Evolutionary conservation across 169 alveolate genomes (phyloP).

Genomic region (Amoebophrya sp.): DNA sequence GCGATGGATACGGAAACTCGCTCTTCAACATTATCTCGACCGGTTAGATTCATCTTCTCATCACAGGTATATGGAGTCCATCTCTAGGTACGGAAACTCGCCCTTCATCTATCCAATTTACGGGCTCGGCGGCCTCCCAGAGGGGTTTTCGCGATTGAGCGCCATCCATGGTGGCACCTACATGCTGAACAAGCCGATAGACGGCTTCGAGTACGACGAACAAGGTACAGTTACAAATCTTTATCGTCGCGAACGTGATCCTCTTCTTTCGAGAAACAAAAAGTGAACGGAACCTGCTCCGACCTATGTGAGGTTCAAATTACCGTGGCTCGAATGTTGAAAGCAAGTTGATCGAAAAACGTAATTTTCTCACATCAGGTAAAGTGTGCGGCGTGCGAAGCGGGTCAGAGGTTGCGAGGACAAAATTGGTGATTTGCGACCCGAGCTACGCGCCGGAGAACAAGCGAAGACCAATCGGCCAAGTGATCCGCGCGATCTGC

Average conservation of each 20-base stretch:
- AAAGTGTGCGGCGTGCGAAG: constrained; percentile 61
- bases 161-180: constrained; percentile 94
- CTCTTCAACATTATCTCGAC: no score
- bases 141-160: constrained; percentile 73
- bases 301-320: no score
- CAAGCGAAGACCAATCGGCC: constrained; percentile 42
- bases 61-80: constrained; percentile 77
- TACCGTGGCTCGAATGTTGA: no score
- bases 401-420: constrained; percentile 39
- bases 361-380: no score
- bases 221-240: constrained; percentile 22
- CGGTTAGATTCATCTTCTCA: no score
- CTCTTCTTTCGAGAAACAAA: no score
- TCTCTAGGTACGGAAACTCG: constrained; percentile 85
- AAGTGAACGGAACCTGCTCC: no score
- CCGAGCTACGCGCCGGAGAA: constrained; percentile 54
- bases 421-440: constrained; percentile 73
- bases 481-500: constrained; percentile 78
- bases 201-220: constrained; percentile 60
- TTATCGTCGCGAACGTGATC: no score
- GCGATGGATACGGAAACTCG: no score
- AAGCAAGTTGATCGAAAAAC: no score
- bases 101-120: constrained; percentile 96
- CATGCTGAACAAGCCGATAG: constrained; percentile 72
- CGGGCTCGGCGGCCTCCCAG: constrained; percentile 97